These are phyloP conservation scores for Didymella lethalis DNA, from an alignment of 2,329 filamentous ascomycete species.

Conservation along the genomic window DNA sequence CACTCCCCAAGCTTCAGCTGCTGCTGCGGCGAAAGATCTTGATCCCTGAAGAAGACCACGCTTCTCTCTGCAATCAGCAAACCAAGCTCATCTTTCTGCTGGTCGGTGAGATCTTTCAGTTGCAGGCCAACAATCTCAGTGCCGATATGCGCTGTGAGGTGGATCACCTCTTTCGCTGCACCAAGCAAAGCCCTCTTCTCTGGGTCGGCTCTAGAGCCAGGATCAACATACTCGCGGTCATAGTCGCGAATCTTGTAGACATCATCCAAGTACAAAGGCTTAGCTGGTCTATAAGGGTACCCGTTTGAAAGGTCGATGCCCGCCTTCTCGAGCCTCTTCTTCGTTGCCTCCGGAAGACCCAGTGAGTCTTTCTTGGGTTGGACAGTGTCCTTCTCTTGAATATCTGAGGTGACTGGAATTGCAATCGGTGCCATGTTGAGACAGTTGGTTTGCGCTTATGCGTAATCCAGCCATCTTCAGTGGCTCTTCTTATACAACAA, in stretches of 20 bases:
- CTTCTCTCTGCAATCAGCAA: constrained; percentile 52
- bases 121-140: constrained; percentile 55
- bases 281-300: constrained; percentile 74
- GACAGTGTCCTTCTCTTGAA: constrained; percentile 65
- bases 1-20: constrained; percentile 45
- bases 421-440: constrained; percentile 64
- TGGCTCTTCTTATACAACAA: constrained; percentile 27
- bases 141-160: constrained; percentile 49
- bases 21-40: constrained; percentile 52
- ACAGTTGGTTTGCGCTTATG: constrained; percentile 1
- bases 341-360: constrained; percentile 65
- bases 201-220: constrained; percentile 60
- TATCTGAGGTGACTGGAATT: constrained; percentile 61
- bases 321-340: constrained; percentile 69
- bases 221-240: constrained; percentile 46
- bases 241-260: constrained; percentile 69
- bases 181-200: constrained; percentile 51
- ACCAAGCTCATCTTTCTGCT: constrained; percentile 61
- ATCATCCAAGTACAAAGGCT: constrained; percentile 74
- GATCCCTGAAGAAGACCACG: constrained; percentile 61
- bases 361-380: constrained; percentile 70
- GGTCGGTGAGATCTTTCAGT: constrained; percentile 56
- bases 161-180: constrained; percentile 54
- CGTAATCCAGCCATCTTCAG: not conserved
- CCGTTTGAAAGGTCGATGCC: constrained; percentile 74